These are phyloP conservation scores for Penicillium sp. DNA, from an alignment of 2,329 filamentous ascomycete genomes.

Conservation along the genomic window DNA sequence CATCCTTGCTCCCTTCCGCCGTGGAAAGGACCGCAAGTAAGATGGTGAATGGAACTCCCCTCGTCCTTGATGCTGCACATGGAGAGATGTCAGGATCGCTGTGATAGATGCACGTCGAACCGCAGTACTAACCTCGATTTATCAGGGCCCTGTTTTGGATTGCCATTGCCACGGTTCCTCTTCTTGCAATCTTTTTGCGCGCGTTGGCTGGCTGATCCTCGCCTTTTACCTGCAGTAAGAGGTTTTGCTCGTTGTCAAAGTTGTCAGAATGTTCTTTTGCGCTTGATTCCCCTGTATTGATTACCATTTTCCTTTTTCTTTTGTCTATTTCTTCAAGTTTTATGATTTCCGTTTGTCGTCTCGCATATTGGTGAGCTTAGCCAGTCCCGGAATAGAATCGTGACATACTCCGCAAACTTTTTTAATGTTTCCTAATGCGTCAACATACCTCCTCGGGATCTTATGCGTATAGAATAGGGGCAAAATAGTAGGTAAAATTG, in stretches of 20 bases:
- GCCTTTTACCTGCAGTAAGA: conserved; percentile 2
- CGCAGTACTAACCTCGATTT: conserved; percentile 28
- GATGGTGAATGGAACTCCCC: conserved; percentile 6
- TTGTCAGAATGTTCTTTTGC: conserved; percentile 18
- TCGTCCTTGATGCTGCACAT: conserved; percentile 9
- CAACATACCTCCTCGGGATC: too few species aligned
- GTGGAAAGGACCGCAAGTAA: conserved; percentile 29
- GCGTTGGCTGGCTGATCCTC: conserved; percentile 24
- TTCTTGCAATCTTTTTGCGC: conserved; percentile 31
- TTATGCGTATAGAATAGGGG: too few species aligned
- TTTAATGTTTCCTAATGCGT: too few species aligned
- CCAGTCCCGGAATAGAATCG: conserved; percentile 7
- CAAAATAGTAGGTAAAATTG: too few species aligned
- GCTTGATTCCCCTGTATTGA: conserved; percentile 36
- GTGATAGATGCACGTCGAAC: conserved; percentile 4
- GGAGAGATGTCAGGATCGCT: conserved; percentile 1
- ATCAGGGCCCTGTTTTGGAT: conserved; percentile 32
- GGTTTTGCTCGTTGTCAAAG: conserved; percentile 10
- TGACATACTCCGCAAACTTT: too few species aligned
- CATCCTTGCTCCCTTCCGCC: conserved; percentile 38
- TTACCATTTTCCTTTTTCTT: conserved; percentile 22
- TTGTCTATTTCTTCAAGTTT: conserved; percentile 8
- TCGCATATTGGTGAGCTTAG: conserved; percentile 13
- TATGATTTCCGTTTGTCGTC: conserved; percentile 25
- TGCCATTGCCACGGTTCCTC: conserved; percentile 27